A percentile compares a stretch with the other conserved stretches of the same genome.
phyloP scores from a whole-genome alignment of 2,329 filamentous ascomycete species.

The Fusarium temperatum region DNA sequence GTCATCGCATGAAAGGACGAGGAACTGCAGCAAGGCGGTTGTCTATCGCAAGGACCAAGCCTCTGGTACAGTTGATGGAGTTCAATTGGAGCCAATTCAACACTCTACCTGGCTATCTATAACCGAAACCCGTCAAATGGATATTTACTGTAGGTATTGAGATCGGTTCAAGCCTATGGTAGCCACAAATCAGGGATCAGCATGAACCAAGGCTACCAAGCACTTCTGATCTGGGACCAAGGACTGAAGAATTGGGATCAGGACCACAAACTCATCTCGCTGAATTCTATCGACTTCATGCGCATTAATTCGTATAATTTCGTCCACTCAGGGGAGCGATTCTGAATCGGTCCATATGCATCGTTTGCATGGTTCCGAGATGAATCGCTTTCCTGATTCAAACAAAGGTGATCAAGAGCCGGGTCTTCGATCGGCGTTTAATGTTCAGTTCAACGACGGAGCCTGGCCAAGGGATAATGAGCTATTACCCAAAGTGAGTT shows the following conservation, averaged over 20 bases:
- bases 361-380: slow-evolving; percentile 37
- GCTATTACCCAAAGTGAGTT: slow-evolving; percentile 37
- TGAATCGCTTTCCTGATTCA: slow-evolving; percentile 36
- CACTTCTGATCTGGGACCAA: slow-evolving; percentile 1
- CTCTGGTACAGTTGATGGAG: neutral
- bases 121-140: neutral
- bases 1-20: slow-evolving; percentile 6
- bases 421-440: slow-evolving; percentile 47
- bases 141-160: neutral
- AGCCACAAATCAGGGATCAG: neutral
- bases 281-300: slow-evolving; percentile 29
- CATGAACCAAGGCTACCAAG: slow-evolving; percentile 5
- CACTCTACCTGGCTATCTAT: neutral
- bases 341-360: slow-evolving; percentile 30
- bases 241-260: slow-evolving; percentile 25
- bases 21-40: neutral
- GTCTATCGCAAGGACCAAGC: neutral
- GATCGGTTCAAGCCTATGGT: neutral
- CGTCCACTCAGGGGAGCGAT: slow-evolving; percentile 17
- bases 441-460: slow-evolving; percentile 31
- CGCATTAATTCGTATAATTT: slow-evolving; percentile 37
- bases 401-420: slow-evolving; percentile 39
- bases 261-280: slow-evolving; percentile 24
- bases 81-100: neutral
- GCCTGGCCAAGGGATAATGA: slow-evolving; percentile 29